Base-by-base conservation (phyloP, 495 filamentous ascomycete species). In the Bombardia bombarda region DNA sequence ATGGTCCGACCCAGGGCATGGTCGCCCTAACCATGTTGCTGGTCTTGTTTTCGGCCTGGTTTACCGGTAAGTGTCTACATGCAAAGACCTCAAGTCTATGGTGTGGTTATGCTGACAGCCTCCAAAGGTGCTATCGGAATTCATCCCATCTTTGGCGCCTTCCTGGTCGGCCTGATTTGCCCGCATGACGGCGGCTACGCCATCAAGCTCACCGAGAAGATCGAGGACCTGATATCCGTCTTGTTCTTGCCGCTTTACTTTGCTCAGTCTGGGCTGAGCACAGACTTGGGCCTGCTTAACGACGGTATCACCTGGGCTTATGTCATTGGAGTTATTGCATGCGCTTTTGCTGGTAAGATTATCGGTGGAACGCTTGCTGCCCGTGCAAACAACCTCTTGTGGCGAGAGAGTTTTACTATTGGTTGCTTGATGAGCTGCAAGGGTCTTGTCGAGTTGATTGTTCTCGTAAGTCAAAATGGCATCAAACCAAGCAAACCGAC, bases 401-500 rank as follows among this genome's bases (percentile, higher is more conserved):
- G 92, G 92, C 75, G 92, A 49, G 92, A 98, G 61, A 90, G 87
- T 52, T 79, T 94, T 16, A 82, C 87, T 4, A 93, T 98, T 49
- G 92, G 92, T 19, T 79, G 84, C 30, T 60, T 98, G 60, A 98
- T 98, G 92, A 94, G 87, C 58, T 98, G 92, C 62, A 98, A 98
- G 60, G 92, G 92, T 42, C 71, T 98, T 38, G 87, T 96, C 0
- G 92, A 98, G 63, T 69, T 96, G 37, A 98, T 98, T 63, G 90
- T 96, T 3, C 57, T 98, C 61, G 88, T 93, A 72, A 68, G 79
- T 68, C 7, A 12, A 3, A 6, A 36, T n/a, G 5, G 17, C 28
- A 20, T 1, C 3, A 4, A 13, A n/a, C 10, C 3, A 10, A 14
- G 4, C 12, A 4, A 18, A 9, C 33, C 8, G 19, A 14, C 22